Percentiles rank a stretch among this genome's conserved stretches.
Conservation (phyloP, 257 asterid genomes). For the Nicotiana otophora region DNA sequence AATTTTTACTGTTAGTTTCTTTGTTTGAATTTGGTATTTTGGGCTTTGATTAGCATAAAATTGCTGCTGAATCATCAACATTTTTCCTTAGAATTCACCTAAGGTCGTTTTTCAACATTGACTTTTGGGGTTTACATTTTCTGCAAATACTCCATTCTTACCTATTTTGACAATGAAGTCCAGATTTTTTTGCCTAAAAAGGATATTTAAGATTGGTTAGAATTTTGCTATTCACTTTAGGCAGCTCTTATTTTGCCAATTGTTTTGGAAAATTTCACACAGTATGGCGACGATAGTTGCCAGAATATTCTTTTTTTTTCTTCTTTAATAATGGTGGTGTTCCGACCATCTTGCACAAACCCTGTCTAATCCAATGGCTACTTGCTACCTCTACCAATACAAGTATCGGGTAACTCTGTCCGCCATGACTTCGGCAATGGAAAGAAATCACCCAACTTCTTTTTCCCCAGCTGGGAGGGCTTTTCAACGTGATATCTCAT, state of each 20-base stretch:
- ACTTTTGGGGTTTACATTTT: background rate
- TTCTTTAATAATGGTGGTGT: background rate
- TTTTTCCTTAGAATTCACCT: background rate
- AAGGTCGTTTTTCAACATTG: background rate
- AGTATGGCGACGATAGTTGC: background rate
- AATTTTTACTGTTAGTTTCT: background rate
- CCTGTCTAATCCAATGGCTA: too few relatives aligned
- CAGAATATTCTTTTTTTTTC: background rate
- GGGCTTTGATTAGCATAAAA: background rate
- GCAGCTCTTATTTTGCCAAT: background rate
- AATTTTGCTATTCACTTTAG: background rate
- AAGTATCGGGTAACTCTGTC: background rate
- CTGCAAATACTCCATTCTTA: too few relatives aligned
- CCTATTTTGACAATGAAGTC: too few relatives aligned
- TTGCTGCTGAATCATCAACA: constrained; percentile 13
- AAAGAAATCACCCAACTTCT: background rate
- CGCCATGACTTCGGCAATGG: background rate
- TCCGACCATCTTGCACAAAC: background rate
- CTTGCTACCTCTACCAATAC: background rate
- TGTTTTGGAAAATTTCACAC: background rate
- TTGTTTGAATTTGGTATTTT: background rate
- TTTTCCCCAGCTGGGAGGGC: background rate
- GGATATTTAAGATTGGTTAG: background rate
- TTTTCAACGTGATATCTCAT: background rate
- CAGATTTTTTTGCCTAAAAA: too few relatives aligned